These are phyloP conservation scores for Aulographum hederae DNA, from an alignment of 2,329 filamentous ascomycete species.

Conservation along the genomic window DNA sequence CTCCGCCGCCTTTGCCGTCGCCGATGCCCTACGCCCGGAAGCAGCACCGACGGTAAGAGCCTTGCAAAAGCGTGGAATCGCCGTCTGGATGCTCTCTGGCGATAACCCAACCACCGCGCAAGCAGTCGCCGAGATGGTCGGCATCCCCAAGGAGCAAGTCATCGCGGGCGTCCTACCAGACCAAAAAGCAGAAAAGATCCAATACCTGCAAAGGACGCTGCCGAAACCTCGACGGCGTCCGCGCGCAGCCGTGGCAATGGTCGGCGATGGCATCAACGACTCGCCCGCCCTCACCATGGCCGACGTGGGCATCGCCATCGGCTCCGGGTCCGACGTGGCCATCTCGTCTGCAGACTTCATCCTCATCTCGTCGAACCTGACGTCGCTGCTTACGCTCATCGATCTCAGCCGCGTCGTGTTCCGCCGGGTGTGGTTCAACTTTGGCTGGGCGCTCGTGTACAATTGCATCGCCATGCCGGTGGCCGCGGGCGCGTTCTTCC, in stretches of 20 bases:
- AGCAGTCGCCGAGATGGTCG: constrained; percentile 58
- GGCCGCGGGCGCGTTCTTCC: constrained; percentile 64
- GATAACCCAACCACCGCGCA: constrained; percentile 75
- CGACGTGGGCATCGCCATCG: constrained; percentile 69
- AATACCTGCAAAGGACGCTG: constrained; percentile 22
- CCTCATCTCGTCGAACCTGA: constrained; percentile 52
- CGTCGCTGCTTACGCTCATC: constrained; percentile 53
- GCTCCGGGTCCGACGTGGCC: constrained; percentile 65
- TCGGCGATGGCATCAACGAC: constrained; percentile 78
- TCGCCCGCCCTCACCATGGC: constrained; percentile 63
- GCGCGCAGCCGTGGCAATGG: constrained; percentile 55
- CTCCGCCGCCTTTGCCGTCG: constrained; percentile 52
- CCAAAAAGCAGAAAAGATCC: constrained; percentile 59
- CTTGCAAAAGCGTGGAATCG: constrained; percentile 45
- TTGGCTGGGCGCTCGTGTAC: constrained; percentile 70
- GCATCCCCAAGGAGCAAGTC: constrained; percentile 56
- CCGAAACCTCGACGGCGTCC: constrained; percentile 1
- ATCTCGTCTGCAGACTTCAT: constrained; percentile 71
- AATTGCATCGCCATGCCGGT: constrained; percentile 63
- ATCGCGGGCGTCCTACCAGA: constrained; percentile 76
- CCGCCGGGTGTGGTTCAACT: constrained; percentile 65
- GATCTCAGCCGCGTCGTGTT: constrained; percentile 56
- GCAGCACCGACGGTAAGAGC: constrained; percentile 44
- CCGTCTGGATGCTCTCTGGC: constrained; percentile 84
- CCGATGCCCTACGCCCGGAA: constrained; percentile 65